Evolutionary conservation across 208 protist genomes (phyloP), one percentile per base, ranked within the genome.

Genomic region (Leishmania major): DNA sequence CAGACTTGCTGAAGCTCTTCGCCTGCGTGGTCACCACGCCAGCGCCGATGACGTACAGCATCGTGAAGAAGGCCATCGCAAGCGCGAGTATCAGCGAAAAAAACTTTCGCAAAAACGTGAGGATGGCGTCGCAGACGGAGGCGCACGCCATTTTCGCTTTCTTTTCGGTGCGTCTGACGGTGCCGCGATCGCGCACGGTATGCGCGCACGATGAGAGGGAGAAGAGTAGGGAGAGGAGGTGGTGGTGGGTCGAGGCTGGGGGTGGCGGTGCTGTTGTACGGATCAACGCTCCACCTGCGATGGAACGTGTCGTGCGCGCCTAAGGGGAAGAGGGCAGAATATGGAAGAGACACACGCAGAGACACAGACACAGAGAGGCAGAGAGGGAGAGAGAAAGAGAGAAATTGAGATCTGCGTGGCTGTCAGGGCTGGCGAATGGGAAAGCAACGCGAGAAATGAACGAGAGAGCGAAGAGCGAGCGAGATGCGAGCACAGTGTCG

Each of bases 1-100:
- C 91, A 25, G 81, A 77, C 47, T 89, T 89, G 31, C 75, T 77
- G 76, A 95, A 91, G 82, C 85, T 94, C 47, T 89, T 83, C 37
- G 91, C 87, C 15, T 77, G 37, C 3, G 85, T 90, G 75, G 95
- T 90, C 59, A 94, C 77, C 64, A 84, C 74, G 45, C 87, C 90
- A 25, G 83, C 85, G 37, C 92, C 92, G 67, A 96, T 84, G 72
- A 89, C 80, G 81, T 95, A 97, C 4, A 96, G 45, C 47, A 93
- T 66, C 43, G 92, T 95, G 55, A 85, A 75, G 74, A 94, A 37
- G 15, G 87, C 91, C 87, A 95, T 90, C 37, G 92, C 45, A 25
- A 91, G 75, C 40, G 84, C 92, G n/a, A 96, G 57, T 60, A 96
- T 94, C 47, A 96, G 88, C 5, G 93, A 95, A 76, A 95, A 88